These are phyloP conservation scores for Xylariaceae sp. DNA, from an alignment of 2,329 filamentous ascomycete species.

Conservation along the genomic window DNA sequence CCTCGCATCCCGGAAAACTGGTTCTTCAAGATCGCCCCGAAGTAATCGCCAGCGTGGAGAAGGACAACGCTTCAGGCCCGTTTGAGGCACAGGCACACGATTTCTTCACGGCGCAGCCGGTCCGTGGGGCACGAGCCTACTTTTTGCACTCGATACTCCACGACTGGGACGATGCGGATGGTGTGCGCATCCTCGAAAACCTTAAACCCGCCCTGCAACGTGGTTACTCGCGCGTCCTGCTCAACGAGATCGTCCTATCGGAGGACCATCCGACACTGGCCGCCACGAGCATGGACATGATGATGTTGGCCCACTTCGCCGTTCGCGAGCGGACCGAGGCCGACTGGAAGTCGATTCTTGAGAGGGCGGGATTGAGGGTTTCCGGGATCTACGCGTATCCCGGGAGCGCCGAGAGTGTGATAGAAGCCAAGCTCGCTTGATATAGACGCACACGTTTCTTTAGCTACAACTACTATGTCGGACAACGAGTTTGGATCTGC, in stretches of 20 bases:
- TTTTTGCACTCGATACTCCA: slow-evolving; percentile 34
- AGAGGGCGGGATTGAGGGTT: slow-evolving; percentile 20
- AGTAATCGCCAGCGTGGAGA: slow-evolving; percentile 15
- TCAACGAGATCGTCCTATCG: slow-evolving; percentile 42
- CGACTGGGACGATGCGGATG: slow-evolving; percentile 37
- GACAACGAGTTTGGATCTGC: too few relatives aligned
- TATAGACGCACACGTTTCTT: too few relatives aligned
- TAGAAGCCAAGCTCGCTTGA: slow-evolving; percentile 23
- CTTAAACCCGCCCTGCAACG: slow-evolving; percentile 28
- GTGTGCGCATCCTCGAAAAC: slow-evolving; percentile 32
- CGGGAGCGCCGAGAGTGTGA: slow-evolving; percentile 24
- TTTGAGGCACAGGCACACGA: slow-evolving; percentile 24
- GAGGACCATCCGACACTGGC: slow-evolving; percentile 21
- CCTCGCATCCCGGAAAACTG: slow-evolving; percentile 32
- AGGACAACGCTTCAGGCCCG: background rate
- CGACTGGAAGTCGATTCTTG: slow-evolving; percentile 18
- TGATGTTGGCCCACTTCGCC: slow-evolving; percentile 23
- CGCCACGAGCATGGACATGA: slow-evolving; percentile 27
- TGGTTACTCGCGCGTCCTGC: slow-evolving; percentile 38
- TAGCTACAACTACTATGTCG: too few relatives aligned
- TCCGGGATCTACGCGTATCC: slow-evolving; percentile 21
- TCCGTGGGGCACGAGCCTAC: slow-evolving; percentile 30
- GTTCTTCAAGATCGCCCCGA: slow-evolving; percentile 37
- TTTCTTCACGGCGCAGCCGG: slow-evolving; percentile 32
- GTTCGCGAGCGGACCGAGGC: slow-evolving; percentile 24